These are phyloP conservation scores for Umbelopsis ramanniana DNA, from an alignment of 192 early-diverging fungal species.

Conservation along the genomic window DNA sequence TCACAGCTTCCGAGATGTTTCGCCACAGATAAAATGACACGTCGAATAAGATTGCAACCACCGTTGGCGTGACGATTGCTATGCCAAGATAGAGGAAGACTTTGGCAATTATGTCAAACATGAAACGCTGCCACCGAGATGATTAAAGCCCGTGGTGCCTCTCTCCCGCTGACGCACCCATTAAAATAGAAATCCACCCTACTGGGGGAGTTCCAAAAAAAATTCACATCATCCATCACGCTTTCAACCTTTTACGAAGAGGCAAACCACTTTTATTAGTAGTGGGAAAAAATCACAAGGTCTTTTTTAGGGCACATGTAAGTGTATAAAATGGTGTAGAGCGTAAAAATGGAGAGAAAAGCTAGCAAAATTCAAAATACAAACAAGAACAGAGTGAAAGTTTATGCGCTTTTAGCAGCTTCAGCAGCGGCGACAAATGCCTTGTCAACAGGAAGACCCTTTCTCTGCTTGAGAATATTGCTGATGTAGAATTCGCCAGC, in stretches of 20 bases:
- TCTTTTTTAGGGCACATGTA: neutral
- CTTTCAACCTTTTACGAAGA: neutral
- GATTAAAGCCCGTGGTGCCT: no score
- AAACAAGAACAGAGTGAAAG: neutral
- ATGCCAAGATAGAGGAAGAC: conserved; percentile 15
- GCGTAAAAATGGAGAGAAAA: no score
- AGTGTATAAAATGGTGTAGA: neutral
- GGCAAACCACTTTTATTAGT: neutral
- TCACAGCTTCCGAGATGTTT: conserved; percentile 21
- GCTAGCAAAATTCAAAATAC: no score
- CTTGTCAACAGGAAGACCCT: conserved; percentile 34
- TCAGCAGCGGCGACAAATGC: neutral
- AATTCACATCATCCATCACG: no score
- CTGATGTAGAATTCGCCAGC: conserved; percentile 97
- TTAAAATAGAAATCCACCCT: no score
- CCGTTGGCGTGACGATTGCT: conserved; percentile 11
- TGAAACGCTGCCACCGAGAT: neutral
- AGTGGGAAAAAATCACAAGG: conserved; percentile 4
- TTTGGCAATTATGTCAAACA: conserved; percentile 21
- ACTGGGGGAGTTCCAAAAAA: no score
- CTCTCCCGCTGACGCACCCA: no score
- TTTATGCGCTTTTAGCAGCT: neutral
- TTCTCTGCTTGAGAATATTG: conserved; percentile 72
- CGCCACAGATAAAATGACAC: conserved; percentile 19
- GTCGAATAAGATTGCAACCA: conserved; percentile 7